Evolutionary conservation across 805 yeast genomes (phyloP).

Genomic region (Ogataea siamensis): DNA sequence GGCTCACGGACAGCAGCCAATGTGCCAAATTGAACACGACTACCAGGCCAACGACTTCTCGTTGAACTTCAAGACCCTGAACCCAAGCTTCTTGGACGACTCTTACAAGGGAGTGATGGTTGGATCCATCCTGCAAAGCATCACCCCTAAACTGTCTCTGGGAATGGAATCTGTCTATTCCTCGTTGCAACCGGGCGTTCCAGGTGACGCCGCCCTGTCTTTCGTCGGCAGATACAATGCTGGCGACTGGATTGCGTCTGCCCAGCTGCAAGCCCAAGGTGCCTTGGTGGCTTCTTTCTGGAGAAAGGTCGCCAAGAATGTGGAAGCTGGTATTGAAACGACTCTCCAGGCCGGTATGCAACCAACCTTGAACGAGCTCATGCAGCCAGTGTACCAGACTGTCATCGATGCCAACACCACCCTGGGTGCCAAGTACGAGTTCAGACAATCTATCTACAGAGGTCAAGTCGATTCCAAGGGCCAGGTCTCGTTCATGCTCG

Average conservation of each 20-base stretch:
- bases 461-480: slow-evolving; percentile 92
- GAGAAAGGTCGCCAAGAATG: slow-evolving; percentile 89
- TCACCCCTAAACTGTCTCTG: slow-evolving; percentile 77
- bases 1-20: slow-evolving; percentile 84
- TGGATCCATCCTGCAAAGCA: slow-evolving; percentile 85
- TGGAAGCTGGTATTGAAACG: slow-evolving; percentile 93
- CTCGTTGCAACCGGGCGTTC: slow-evolving; percentile 59
- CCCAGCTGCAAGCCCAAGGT: slow-evolving; percentile 92
- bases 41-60: slow-evolving; percentile 87
- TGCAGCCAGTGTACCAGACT: slow-evolving; percentile 77
- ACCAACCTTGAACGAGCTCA: slow-evolving; percentile 70
- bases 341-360: slow-evolving; percentile 78
- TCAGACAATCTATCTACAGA: slow-evolving; percentile 92
- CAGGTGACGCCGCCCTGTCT: slow-evolving; percentile 89
- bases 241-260: slow-evolving; percentile 89
- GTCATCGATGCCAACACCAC: slow-evolving; percentile 90
- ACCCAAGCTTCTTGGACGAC: slow-evolving; percentile 77
- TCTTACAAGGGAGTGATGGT: slow-evolving; percentile 88
- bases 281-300: slow-evolving; percentile 85
- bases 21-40: slow-evolving; percentile 96
- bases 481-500: slow-evolving; percentile 86
- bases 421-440: slow-evolving; percentile 95
- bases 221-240: slow-evolving; percentile 88
- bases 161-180: slow-evolving; percentile 94
- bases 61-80: slow-evolving; percentile 83